phyloP scores from a whole-genome alignment of 2,329 filamentous ascomycete species.

The Fusarium nygamai region DNA sequence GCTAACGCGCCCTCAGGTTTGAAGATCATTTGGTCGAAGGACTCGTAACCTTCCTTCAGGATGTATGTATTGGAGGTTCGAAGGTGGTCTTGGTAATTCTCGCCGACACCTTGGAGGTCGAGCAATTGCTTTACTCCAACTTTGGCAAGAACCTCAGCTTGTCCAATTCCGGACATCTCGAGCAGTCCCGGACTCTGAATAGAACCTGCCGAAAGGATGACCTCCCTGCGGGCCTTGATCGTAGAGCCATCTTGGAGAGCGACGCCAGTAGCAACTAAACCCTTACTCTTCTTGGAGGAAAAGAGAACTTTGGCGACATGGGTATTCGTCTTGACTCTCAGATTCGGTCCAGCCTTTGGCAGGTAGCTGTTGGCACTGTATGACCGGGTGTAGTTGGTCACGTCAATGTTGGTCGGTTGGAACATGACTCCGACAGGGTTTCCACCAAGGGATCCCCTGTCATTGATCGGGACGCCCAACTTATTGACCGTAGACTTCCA shows the following conservation, averaged over 20 bases:
- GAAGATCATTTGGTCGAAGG: background rate
- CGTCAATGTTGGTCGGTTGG: background rate
- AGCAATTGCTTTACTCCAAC: accelerated
- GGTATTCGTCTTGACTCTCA: background rate
- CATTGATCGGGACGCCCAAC: background rate
- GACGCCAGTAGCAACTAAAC: background rate
- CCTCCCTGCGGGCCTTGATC: background rate
- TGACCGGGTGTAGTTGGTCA: background rate
- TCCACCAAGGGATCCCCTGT: background rate
- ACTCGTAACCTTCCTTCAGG: background rate
- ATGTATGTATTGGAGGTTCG: background rate
- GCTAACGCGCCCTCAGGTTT: accelerated
- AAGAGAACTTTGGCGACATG: background rate
- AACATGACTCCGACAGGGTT: background rate
- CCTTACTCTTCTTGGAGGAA: accelerated
- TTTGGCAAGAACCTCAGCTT: accelerated
- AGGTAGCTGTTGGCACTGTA: background rate
- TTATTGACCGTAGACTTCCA: background rate
- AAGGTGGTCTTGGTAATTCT: background rate
- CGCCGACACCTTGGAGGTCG: background rate
- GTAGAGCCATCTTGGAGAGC: background rate
- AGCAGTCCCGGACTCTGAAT: background rate
- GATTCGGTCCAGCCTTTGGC: background rate
- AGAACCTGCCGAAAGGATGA: background rate
- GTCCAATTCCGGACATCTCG: background rate